Percentiles rank a stretch among this genome's conserved stretches.
phyloP scores from a whole-genome alignment of 1,284 basidiomycete genomes.

The Trametes sp. region DNA sequence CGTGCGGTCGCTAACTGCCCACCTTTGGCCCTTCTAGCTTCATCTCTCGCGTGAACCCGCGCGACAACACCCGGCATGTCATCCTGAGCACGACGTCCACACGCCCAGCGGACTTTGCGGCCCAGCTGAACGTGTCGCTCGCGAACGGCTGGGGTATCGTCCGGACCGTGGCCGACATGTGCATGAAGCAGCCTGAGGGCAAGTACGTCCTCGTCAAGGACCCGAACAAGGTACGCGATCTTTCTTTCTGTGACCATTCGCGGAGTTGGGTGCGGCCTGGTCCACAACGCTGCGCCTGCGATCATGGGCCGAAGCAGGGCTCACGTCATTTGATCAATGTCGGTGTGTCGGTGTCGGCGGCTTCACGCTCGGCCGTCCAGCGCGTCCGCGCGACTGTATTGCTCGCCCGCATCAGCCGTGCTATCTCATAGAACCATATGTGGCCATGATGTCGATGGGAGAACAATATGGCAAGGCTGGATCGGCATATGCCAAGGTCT shows the following conservation, averaged over 20 bases:
- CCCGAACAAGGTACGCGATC: constrained; percentile 85
- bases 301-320: constrained; percentile 10
- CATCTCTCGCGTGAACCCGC: constrained; percentile 93
- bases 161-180: constrained; percentile 90
- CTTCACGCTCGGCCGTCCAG: not conserved
- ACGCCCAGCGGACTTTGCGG: constrained; percentile 94
- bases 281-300: constrained; percentile 8
- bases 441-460: constrained; percentile 14
- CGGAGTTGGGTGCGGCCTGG: constrained; percentile 11
- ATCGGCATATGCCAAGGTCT: constrained; percentile 17
- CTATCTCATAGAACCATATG: constrained; percentile 14
- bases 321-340: constrained; percentile 27
- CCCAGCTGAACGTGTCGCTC: constrained; percentile 94
- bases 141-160: constrained; percentile 99
- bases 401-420: constrained; percentile 21
- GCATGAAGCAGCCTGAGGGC: constrained; percentile 95
- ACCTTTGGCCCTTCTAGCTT: constrained; percentile 56
- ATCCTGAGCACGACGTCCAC: constrained; percentile 95
- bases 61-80: constrained; percentile 95
- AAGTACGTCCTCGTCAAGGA: constrained; percentile 97
- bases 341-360: constrained; percentile 7
- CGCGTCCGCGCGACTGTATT: constrained; percentile 7
- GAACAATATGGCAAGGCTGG: constrained; percentile 12
- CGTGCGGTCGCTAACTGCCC: constrained; percentile 1
- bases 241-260: constrained; percentile 2